Evolutionary conservation across 1,139 yeast species (phyloP), one percentile per base, ranked within the genome.

Genomic region (Lodderomyces orthopsilosis): DNA sequence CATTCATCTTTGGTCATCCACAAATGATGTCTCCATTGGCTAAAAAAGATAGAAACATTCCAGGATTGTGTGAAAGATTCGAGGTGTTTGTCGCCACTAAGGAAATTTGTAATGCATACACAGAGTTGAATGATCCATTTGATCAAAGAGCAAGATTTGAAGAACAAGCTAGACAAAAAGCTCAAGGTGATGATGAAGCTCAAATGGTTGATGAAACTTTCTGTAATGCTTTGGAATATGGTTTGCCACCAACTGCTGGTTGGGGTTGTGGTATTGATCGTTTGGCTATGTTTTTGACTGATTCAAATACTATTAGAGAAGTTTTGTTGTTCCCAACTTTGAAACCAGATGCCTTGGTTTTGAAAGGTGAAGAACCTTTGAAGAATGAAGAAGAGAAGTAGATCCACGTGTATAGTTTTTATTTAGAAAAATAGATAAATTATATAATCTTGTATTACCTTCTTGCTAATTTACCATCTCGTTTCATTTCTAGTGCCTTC

Each of bases 201-300:
- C 98, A 93, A 75, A 66, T 90, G 70, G 79, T 93, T 53, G 98
- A 93, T 66, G 98, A 93, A 73, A 85, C 89, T 50, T 93, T 93
- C 90, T 86, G 95, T 75, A 88, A 91, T 61, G 97, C 98, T 52
- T 81, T 93, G 63, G 98, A 93, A 74, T 93, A 89, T 69, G 98
- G 98, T 68, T 79, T 93, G 61, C 98, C 98, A 50, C 98, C 98
- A 60, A 93, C 98, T 59, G 98, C 95, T 66, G 98, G 98, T 58
- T 93, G 98, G 98, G 98, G 98, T 60, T 86, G 96, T 74, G 98
- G 98, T 80, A 90, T 93, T 58, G 98, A 93, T 72, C 88, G 98
- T 77, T 68, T 93, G 61, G 93, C 96, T 63, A 93, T 93, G 98
- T 91, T 93, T 77, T 81, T 93, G 75, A 93, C 98, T 52, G 83